Base-by-base conservation (phyloP, 2,329 filamentous ascomycete genomes). In the Colletotrichum sp. region DNA sequence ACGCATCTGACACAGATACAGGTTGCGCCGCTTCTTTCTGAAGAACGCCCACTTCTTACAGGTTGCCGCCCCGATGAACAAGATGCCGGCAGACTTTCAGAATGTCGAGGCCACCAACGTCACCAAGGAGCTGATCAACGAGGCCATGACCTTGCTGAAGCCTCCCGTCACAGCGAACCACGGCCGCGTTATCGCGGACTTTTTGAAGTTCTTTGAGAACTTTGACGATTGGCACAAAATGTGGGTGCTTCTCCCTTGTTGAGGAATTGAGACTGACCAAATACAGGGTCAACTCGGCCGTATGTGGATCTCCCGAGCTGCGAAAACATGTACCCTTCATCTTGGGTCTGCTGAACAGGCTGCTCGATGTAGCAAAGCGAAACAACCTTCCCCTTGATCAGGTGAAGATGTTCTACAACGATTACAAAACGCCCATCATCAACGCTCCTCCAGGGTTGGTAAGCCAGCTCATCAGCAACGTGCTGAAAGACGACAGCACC, bases 261-360 rank as follows among this genome's bases (percentile, higher is more conserved):
- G 21, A n/a, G 32, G 28, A 18, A 18, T 16, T 7, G 15, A 24
- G 4, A 21, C 65, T 76, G 16, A 76, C 24, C 6, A 7, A 18
- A n/a, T 26, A 0, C 34, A 76, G 74, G 18, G 64, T 76, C 39
- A 13, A 59, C 24, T 8, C 48, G 5, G 65, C 28, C 15, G 30
- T 76, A 13, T 26, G n/a, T 15, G 12, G 16, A 24, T 59, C 67
- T 30, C 48, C 24, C 5, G 21, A 60, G 34, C 65, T 63, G 16
- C 60, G 59, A n/a, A 28, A 16, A 16, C 59, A 69, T 3, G 48
- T 8, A n/a, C 64, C 67, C 15, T 76, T 76, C 15, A 66, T 39
- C n/a, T 52, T 73, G 9, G 70, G 74, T 10, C 21, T 76, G 34
- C 65, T 76, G 28, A 74, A 69, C 28, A 65, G 74, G 55, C 57